Conservation (phyloP, 805 yeast species). For the Cyberlindnera suaveolens region DNA sequence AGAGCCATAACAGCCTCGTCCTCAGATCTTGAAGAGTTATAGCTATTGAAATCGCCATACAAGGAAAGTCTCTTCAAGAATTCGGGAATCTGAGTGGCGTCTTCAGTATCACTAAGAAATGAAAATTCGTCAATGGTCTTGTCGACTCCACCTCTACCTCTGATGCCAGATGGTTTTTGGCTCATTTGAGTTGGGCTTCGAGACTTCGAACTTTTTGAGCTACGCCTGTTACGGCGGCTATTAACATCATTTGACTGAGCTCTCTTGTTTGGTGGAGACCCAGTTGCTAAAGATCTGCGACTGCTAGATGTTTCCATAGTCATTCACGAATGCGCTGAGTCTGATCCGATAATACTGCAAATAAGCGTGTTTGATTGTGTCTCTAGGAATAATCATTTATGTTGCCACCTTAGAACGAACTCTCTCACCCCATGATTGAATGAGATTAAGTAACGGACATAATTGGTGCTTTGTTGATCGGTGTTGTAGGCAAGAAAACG, state of each 20-base stretch:
- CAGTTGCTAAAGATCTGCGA: no score
- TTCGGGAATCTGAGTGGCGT: no score
- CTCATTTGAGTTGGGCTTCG: neutral
- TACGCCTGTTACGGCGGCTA: neutral
- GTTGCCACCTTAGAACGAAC: no score
- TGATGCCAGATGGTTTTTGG: neutral
- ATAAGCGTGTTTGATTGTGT: no score
- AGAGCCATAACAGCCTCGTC: neutral
- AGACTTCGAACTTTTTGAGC: neutral
- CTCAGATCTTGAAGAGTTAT: neutral
- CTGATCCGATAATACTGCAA: neutral
- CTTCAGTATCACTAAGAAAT: no score
- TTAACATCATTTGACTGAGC: neutral
- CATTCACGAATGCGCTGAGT: no score
- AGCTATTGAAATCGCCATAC: no score
- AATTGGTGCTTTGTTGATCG: neutral
- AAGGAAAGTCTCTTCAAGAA: no score
- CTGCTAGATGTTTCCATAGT: no score
- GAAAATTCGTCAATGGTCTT: neutral
- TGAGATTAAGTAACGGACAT: slow-evolving; percentile 2
- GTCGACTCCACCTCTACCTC: neutral
- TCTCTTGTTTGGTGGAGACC: neutral
- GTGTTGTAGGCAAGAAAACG: no score
- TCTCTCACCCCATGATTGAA: no score
- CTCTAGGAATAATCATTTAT: no score